Conservation (phyloP, 495 filamentous ascomycete genomes). For the Copromyces sp. region DNA sequence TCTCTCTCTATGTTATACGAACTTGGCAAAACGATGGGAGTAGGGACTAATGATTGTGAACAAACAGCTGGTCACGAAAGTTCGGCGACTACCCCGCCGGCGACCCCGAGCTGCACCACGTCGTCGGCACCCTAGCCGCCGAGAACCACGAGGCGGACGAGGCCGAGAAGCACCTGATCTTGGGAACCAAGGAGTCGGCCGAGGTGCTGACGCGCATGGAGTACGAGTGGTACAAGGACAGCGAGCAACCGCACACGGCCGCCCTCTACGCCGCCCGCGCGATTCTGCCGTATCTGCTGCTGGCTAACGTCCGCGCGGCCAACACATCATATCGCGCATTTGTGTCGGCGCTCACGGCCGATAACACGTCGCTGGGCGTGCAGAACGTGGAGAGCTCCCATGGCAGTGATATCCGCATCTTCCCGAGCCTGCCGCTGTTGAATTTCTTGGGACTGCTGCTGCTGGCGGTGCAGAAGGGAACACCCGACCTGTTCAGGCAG, state of each 20-base stretch:
- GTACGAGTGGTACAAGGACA: conserved; percentile 86
- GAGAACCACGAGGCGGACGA: conserved; percentile 87
- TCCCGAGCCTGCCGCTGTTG: conserved; percentile 76
- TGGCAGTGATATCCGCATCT: conserved; percentile 66
- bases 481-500: conserved; percentile 68
- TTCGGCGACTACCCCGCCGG: conserved; percentile 82
- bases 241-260: conserved; percentile 72
- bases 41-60: not conserved
- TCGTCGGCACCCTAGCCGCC: conserved; percentile 76
- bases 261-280: conserved; percentile 82
- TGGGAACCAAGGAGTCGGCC: conserved; percentile 84
- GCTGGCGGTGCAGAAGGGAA: conserved; percentile 72
- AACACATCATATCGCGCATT: conserved; percentile 74
- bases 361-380: conserved; percentile 55
- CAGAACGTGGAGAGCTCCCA: conserved; percentile 69
- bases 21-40: not conserved
- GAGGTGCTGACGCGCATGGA: conserved; percentile 70
- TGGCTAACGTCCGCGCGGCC: conserved; percentile 82
- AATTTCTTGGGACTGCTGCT: conserved; percentile 86
- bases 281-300: conserved; percentile 83
- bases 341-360: conserved; percentile 55
- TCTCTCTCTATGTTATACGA: not conserved
- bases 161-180: conserved; percentile 78
- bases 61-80: conserved; percentile 65
- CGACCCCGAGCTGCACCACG: conserved; percentile 92